Percentiles rank a stretch among this genome's conserved stretches.
Conservation (phyloP, 805 yeast species). For the Myxozyma lipomycoides region DNA sequence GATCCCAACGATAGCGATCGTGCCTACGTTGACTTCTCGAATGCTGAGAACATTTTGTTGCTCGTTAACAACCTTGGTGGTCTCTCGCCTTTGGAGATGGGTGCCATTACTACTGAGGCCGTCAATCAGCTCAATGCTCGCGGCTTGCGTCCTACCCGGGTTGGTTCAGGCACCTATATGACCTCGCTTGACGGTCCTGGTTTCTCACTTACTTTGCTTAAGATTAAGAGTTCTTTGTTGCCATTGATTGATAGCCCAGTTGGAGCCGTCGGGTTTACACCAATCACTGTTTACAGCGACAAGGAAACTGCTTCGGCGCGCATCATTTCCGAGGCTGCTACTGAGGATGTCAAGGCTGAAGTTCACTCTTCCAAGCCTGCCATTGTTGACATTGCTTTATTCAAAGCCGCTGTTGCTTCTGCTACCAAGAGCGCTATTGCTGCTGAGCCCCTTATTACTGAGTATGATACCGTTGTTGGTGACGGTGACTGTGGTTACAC, state of each 20-base stretch:
- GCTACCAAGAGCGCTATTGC: conserved; percentile 53
- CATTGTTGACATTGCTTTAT: conserved; percentile 33
- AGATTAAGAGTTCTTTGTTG: conserved; percentile 55
- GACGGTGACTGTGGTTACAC: conserved; percentile 98
- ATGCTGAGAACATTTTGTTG: conserved; percentile 61
- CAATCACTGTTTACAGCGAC: conserved; percentile 29
- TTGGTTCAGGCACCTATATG: conserved; percentile 72
- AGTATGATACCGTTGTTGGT: conserved; percentile 83
- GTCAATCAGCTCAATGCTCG: conserved; percentile 18
- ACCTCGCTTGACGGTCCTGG: conserved; percentile 93
- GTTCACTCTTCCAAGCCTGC: conserved; percentile 32
- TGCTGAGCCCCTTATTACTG: conserved; percentile 80
- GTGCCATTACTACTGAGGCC: conserved; percentile 60
- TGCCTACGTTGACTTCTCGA: conserved; percentile 66
- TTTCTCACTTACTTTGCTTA: conserved; percentile 76
- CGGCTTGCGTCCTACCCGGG: conserved; percentile 59
- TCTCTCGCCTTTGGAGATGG: conserved; percentile 72
- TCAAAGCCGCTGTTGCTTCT: conserved; percentile 41
- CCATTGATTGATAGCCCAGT: conserved; percentile 66
- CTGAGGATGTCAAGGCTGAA: conserved; percentile 26
- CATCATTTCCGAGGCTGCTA: conserved; percentile 11
- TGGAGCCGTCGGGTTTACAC: conserved; percentile 77
- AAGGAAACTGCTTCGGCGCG: conserved; percentile 32
- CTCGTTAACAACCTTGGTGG: conserved; percentile 88
- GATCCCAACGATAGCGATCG: conserved; percentile 69